These are phyloP conservation scores for Phlyctochytrium arcticum DNA, from an alignment of 192 early-diverging fungal genomes.

Conservation along the genomic window DNA sequence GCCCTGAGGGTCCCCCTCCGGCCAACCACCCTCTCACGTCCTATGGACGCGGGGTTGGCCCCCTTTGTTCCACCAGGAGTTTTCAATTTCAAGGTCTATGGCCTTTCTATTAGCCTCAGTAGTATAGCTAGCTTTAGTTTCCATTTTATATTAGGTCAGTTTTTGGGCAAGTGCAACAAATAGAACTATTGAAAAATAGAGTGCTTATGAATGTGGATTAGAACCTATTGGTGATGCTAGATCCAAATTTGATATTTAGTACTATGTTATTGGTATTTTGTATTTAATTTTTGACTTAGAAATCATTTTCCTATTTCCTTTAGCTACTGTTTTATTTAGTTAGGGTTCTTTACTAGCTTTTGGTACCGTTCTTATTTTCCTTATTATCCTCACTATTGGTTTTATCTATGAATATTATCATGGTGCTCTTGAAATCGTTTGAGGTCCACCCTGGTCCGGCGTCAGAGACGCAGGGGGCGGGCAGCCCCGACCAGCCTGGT, in stretches of 20 bases:
- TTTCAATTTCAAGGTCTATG: no score
- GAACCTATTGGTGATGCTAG: constrained; percentile 22
- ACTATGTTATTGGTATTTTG: constrained; percentile 33
- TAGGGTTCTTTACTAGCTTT: constrained; percentile 19
- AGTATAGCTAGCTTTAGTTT: constrained; percentile 5
- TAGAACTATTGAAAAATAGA: constrained; percentile 25
- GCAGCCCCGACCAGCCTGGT: no score
- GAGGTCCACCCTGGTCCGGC: no score
- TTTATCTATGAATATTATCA: constrained; percentile 31
- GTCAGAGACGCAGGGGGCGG: no score
- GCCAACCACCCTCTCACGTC: no score
- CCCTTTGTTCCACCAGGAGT: no score
- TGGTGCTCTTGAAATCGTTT: constrained; percentile 22
- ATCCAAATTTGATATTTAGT: constrained; percentile 29
- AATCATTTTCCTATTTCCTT: constrained; percentile 31
- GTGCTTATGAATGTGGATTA: constrained; percentile 33
- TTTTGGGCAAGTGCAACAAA: constrained; percentile 18
- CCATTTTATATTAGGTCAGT: constrained; percentile 15
- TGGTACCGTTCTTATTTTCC: constrained; percentile 20
- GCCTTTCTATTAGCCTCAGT: constrained; percentile 9
- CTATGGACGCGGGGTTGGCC: no score
- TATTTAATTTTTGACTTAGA: constrained; percentile 35
- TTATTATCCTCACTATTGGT: constrained; percentile 30
- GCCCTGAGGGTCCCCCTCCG: no score
- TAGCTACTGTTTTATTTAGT: constrained; percentile 25